Conservation (phyloP, 257 asterid genomes). For the Salvia rosmarinus region DNA sequence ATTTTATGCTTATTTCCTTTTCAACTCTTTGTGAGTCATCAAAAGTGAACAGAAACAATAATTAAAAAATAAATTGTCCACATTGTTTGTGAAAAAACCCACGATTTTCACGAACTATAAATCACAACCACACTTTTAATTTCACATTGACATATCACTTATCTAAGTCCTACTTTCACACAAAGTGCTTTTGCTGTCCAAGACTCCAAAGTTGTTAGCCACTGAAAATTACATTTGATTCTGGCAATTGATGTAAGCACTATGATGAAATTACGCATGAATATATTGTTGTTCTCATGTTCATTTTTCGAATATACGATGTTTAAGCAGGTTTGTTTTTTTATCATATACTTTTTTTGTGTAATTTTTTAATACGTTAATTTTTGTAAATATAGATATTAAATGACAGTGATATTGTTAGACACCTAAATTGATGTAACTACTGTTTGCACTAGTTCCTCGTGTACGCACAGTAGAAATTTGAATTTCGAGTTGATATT, state of each 20-base stretch:
- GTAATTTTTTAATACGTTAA: too few species aligned
- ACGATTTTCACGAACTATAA: constrained; percentile 20
- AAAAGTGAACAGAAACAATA: neutral
- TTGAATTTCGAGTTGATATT: too few species aligned
- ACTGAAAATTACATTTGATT: constrained; percentile 16
- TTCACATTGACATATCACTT: neutral
- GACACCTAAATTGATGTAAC: too few species aligned
- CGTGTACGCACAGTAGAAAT: too few species aligned
- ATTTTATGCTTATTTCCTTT: neutral
- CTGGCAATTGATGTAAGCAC: neutral
- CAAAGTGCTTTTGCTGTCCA: constrained; percentile 2
- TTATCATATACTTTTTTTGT: too few species aligned
- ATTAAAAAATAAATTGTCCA: neutral
- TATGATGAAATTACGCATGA: neutral
- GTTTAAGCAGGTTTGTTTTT: too few species aligned
- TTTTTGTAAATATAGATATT: too few species aligned
- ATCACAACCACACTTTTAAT: neutral
- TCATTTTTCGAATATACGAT: too few species aligned
- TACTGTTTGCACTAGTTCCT: too few species aligned
- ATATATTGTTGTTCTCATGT: too few species aligned
- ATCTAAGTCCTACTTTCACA: neutral
- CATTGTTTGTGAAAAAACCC: neutral
- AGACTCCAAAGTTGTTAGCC: neutral
- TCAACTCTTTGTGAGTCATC: neutral
- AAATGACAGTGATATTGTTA: too few species aligned